These are phyloP conservation scores for Verticillium nubilum DNA, from an alignment of 2,329 filamentous ascomycete genomes.

Conservation along the genomic window DNA sequence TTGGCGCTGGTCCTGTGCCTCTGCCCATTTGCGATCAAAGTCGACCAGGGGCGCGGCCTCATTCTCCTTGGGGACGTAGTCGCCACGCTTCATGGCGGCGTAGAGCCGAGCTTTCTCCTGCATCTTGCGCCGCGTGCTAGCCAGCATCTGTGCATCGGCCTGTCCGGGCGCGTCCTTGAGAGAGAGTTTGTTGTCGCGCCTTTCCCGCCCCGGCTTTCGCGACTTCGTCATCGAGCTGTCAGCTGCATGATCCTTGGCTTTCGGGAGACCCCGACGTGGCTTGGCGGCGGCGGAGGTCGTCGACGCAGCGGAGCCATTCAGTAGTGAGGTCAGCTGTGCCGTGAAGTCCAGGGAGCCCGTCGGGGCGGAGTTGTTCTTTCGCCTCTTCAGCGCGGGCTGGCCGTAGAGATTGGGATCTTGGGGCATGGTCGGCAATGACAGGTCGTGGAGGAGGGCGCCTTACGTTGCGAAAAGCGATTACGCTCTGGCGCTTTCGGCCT, in stretches of 20 bases:
- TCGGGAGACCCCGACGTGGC: constrained; percentile 45
- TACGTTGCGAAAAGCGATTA: too few relatives aligned
- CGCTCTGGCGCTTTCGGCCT: neutral
- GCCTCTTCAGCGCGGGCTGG: constrained; percentile 62
- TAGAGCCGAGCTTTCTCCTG: constrained; percentile 87
- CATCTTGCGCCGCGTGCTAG: constrained; percentile 72
- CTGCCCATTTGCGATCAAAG: constrained; percentile 94
- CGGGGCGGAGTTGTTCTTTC: constrained; percentile 63
- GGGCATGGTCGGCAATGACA: constrained; percentile 35
- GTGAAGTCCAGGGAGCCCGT: constrained; percentile 77
- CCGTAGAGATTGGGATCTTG: constrained; percentile 74
- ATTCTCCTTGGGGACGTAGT: constrained; percentile 65
- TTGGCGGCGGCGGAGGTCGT: constrained; percentile 34
- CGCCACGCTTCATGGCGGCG: constrained; percentile 84
- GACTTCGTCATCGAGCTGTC: constrained; percentile 46
- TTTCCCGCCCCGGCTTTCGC: constrained; percentile 23
- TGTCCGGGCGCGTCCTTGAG: constrained; percentile 49
- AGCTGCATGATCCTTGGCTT: constrained; percentile 44
- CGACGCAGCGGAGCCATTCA: constrained; percentile 46
- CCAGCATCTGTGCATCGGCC: constrained; percentile 63
- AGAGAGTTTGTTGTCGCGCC: constrained; percentile 34
- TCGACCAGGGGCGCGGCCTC: constrained; percentile 70
- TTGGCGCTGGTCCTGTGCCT: constrained; percentile 46
- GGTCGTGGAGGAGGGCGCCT: neutral
- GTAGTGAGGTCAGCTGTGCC: constrained; percentile 79